A percentile compares a stretch with the other conserved stretches of the same genome.
Conservation (phyloP, 1,284 basidiomycete genomes). For the Apiotrichum sp. region DNA sequence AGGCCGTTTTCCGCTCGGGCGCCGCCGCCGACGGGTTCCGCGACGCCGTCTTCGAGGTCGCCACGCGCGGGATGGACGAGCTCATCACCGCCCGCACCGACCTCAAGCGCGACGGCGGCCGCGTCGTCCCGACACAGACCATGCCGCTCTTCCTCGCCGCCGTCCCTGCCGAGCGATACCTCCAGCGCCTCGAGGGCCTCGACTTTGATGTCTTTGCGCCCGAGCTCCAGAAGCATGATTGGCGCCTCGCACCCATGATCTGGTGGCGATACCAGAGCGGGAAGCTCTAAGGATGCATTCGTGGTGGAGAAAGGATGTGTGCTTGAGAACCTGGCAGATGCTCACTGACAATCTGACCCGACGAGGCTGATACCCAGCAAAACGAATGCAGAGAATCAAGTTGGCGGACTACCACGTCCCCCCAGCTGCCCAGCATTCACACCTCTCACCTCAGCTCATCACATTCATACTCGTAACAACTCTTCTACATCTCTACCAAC, state of each 20-base stretch:
- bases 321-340: too few species aligned
- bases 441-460: too few species aligned
- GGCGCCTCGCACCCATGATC: conserved; percentile 78
- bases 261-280: conserved; percentile 59
- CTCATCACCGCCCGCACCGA: conserved; percentile 73
- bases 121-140: conserved; percentile 56
- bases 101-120: conserved; percentile 60
- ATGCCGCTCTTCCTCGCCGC: conserved; percentile 73
- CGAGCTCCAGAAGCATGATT: conserved; percentile 65
- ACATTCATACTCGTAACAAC: too few species aligned
- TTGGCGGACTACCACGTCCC: too few species aligned
- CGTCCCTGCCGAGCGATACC: conserved; percentile 67
- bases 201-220: conserved; percentile 80
- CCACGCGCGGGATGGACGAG: conserved; percentile 85
- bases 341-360: too few species aligned
- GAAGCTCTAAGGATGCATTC: conserved; percentile 31
- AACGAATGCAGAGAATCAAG: too few species aligned
- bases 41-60: conserved; percentile 79
- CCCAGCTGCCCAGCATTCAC: too few species aligned
- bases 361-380: too few species aligned
- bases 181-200: conserved; percentile 65
- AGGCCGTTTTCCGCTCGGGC: conserved; percentile 73
- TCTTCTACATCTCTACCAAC: neutral
- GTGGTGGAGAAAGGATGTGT: too few species aligned
- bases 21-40: conserved; percentile 52